A percentile compares a stretch with the other conserved stretches of the same genome.
phyloP scores from a whole-genome alignment of 1,139 yeast species.

The Pichia sp. region DNA sequence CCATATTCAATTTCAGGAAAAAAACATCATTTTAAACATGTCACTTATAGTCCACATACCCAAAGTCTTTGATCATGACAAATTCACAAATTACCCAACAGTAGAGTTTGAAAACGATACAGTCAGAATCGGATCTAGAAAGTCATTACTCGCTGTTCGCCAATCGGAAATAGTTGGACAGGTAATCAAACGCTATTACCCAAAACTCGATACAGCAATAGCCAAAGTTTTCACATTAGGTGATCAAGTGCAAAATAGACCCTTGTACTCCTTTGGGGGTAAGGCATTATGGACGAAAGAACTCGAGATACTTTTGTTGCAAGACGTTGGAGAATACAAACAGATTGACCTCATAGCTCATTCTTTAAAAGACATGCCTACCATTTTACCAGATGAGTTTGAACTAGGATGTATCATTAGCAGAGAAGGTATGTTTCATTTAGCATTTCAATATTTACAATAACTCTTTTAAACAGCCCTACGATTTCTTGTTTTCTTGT shows the following conservation, averaged over 20 bases:
- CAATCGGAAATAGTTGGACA: constrained; percentile 77
- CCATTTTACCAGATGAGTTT: constrained; percentile 83
- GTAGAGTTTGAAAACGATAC: constrained; percentile 14
- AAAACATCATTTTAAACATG: constrained; percentile 2
- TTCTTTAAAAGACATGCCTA: constrained; percentile 93
- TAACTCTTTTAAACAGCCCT: neutral
- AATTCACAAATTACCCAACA: constrained; percentile 9
- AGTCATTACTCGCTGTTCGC: constrained; percentile 78
- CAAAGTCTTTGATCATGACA: constrained; percentile 16
- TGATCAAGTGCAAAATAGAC: constrained; percentile 79
- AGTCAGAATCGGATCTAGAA: constrained; percentile 76
- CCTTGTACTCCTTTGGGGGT: constrained; percentile 92
- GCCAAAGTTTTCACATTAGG: constrained; percentile 84
- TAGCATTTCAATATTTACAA: no score
- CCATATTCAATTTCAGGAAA: neutral
- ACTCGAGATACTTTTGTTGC: constrained; percentile 67
- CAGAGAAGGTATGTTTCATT: constrained; percentile 52
- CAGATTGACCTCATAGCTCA: constrained; percentile 87
- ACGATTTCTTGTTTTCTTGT: constrained; percentile 12
- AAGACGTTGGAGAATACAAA: constrained; percentile 61
- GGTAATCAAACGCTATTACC: constrained; percentile 54
- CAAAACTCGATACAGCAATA: constrained; percentile 63
- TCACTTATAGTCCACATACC: constrained; percentile 19
- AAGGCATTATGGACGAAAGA: constrained; percentile 96
- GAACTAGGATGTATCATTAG: constrained; percentile 82